Conservation (phyloP, 1,284 basidiomycete genomes). For the Tilletia horrida region DNA sequence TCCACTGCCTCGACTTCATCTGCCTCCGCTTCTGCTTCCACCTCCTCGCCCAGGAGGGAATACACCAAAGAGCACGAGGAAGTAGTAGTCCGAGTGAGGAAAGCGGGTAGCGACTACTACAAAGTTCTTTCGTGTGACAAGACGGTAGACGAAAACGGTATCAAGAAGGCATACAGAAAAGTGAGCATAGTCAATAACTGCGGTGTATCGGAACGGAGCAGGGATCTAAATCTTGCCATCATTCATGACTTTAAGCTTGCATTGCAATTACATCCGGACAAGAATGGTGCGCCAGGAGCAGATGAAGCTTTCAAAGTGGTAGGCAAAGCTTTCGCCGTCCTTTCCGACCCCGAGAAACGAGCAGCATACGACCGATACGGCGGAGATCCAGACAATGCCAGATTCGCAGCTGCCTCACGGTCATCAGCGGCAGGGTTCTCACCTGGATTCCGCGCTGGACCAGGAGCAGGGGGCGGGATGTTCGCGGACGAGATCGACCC, state of each 20-base stretch:
- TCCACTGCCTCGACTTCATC: conserved; percentile 34
- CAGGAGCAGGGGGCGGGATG: conserved; percentile 28
- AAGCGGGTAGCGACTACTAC: conserved; percentile 85
- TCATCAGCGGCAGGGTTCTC: too few species aligned
- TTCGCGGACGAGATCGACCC: conserved; percentile 83
- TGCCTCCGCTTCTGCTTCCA: conserved; percentile 55
- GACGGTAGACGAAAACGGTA: conserved; percentile 69
- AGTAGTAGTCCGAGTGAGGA: conserved; percentile 79
- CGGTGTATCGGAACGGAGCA: too few species aligned
- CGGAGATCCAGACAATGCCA: conserved; percentile 72
- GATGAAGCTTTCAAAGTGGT: conserved; percentile 99
- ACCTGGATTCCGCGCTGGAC: conserved; percentile 57
- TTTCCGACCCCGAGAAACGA: conserved; percentile 43
- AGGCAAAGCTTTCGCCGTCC: conserved; percentile 91
- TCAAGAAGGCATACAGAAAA: conserved; percentile 97
- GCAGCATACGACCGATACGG: conserved; percentile 50
- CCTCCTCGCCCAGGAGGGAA: conserved; percentile 62
- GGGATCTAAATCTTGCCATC: background rate
- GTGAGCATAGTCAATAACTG: too few species aligned
- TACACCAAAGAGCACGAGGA: conserved; percentile 81
- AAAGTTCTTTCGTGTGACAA: conserved; percentile 81
- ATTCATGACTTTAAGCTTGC: conserved; percentile 66
- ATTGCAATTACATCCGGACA: conserved; percentile 89
- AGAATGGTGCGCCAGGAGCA: conserved; percentile 94
- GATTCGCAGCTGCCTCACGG: conserved; percentile 64